A percentile compares a stretch with the other conserved stretches of the same genome.
Evolutionary conservation across 306 rosid genomes (phyloP).

Genomic region (Quercus cerris): DNA sequence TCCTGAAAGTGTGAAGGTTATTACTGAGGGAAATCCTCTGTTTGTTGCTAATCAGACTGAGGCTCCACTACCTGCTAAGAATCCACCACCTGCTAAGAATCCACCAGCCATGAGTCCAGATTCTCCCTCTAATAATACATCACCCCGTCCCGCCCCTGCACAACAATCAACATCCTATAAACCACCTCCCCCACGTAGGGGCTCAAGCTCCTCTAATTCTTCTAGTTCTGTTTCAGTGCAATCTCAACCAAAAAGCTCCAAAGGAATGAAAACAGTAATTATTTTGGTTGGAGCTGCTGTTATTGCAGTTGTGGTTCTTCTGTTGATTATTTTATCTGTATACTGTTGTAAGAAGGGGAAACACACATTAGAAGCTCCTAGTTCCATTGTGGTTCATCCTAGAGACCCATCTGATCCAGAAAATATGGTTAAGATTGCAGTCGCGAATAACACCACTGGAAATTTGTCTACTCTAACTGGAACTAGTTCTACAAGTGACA

Average conservation of each 20-base stretch:
- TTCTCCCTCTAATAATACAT: conserved; percentile 20
- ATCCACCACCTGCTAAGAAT: conserved; percentile 24
- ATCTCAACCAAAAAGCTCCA: conserved; percentile 23
- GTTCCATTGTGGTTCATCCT: conserved; percentile 66
- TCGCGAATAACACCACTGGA: conserved; percentile 43
- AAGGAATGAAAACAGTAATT: conserved; percentile 25
- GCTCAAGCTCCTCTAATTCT: conserved; percentile 25
- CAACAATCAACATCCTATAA: conserved; percentile 25
- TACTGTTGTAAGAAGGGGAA: conserved; percentile 43
- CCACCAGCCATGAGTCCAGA: conserved; percentile 30
- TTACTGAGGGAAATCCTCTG: conserved; percentile 52
- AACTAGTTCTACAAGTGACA: conserved; percentile 39
- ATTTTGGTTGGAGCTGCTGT: conserved; percentile 27
- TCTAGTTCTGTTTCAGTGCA: conserved; percentile 20
- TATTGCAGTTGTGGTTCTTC: conserved; percentile 20
- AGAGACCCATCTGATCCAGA: conserved; percentile 53
- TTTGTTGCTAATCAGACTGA: conserved; percentile 28
- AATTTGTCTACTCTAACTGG: conserved; percentile 52
- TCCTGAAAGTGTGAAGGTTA: conserved; percentile 40
- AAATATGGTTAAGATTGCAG: conserved; percentile 51
- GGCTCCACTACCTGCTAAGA: conserved; percentile 19
- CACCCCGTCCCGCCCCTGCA: conserved; percentile 11
- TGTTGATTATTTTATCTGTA: conserved; percentile 33
- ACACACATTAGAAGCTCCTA: conserved; percentile 30
- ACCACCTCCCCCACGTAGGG: conserved; percentile 14